A percentile compares a stretch with the other conserved stretches of the same genome.
These are phyloP conservation scores for Backusella liffmaniae DNA, from an alignment of 192 early-diverging fungal species.

Conservation along the genomic window DNA sequence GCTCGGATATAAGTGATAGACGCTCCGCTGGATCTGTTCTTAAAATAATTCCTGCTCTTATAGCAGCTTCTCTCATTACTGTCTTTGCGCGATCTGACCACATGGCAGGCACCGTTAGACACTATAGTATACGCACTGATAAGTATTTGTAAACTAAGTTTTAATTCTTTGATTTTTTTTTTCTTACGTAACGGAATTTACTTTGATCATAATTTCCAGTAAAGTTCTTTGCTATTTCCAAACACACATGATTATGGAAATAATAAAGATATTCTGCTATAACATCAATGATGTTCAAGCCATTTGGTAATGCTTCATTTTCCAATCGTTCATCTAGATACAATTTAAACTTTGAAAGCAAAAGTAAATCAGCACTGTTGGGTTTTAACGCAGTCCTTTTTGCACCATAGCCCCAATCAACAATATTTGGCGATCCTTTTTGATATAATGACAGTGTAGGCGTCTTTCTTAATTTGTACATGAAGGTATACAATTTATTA, in stretches of 20 bases:
- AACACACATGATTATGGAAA: slow-evolving; percentile 38
- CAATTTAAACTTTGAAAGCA: slow-evolving; percentile 50
- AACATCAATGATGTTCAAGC: slow-evolving; percentile 43
- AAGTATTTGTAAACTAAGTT: neutral
- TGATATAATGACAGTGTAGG: slow-evolving; percentile 41
- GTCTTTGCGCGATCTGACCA: slow-evolving; percentile 50
- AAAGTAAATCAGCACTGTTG: slow-evolving; percentile 35
- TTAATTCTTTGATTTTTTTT: neutral
- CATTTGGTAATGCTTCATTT: slow-evolving; percentile 39
- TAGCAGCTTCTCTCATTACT: slow-evolving; percentile 46
- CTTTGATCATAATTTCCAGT: slow-evolving; percentile 40
- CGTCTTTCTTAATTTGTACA: slow-evolving; percentile 22
- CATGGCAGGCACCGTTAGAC: slow-evolving; percentile 51
- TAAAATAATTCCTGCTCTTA: slow-evolving; percentile 41
- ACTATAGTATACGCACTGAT: slow-evolving; percentile 20
- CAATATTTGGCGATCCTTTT: slow-evolving; percentile 36
- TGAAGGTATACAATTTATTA: neutral
- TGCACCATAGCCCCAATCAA: slow-evolving; percentile 46
- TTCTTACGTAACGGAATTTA: slow-evolving; percentile 38
- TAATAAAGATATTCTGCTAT: slow-evolving; percentile 53
- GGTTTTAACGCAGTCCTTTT: slow-evolving; percentile 37
- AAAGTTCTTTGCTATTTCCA: slow-evolving; percentile 38
- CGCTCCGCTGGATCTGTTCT: slow-evolving; percentile 42
- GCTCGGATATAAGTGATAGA: slow-evolving; percentile 34
- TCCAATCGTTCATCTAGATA: slow-evolving; percentile 46